Percentiles rank a stretch among this genome's conserved stretches.
These are phyloP conservation scores for Volvox carteri DNA, from an alignment of 163 green algal genomes.

Conservation along the genomic window DNA sequence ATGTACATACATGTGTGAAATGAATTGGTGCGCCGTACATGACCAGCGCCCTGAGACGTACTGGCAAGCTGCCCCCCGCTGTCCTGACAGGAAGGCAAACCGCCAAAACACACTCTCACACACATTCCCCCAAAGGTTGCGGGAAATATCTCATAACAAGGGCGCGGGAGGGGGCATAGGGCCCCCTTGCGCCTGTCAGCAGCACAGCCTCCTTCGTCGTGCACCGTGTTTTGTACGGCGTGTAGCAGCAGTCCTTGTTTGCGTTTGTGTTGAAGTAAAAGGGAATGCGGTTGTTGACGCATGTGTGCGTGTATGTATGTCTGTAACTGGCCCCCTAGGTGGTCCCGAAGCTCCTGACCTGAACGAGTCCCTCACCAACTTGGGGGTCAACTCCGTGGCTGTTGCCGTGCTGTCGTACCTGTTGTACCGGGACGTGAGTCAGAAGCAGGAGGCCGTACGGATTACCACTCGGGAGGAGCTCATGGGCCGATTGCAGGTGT, in stretches of 20 bases:
- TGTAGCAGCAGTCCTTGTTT: neutral
- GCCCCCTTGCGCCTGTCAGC: too few relatives aligned
- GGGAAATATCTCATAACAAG: too few relatives aligned
- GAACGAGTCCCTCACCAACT: slow-evolving; percentile 85
- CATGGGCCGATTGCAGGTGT: slow-evolving; percentile 85
- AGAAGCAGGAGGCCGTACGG: slow-evolving; percentile 67
- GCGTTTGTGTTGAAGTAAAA: neutral
- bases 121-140: too few relatives aligned
- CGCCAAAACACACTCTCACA: too few relatives aligned
- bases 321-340: slow-evolving; percentile 56
- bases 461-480: slow-evolving; percentile 87
- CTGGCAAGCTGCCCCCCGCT: too few relatives aligned
- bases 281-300: neutral
- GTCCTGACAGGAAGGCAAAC: too few relatives aligned
- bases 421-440: slow-evolving; percentile 78
- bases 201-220: too few relatives aligned
- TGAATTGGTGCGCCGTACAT: too few relatives aligned
- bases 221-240: too few relatives aligned
- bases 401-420: slow-evolving; percentile 82
- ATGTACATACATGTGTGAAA: too few relatives aligned
- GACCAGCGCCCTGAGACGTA: too few relatives aligned
- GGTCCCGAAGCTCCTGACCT: slow-evolving; percentile 86
- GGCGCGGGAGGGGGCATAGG: too few relatives aligned
- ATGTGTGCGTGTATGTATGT: neutral
- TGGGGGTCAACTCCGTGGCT: slow-evolving; percentile 86